Percentiles rank a stretch among this genome's conserved stretches.
phyloP scores from a whole-genome alignment of 2,329 filamentous ascomycete genomes.

The Phialophora tarda region DNA sequence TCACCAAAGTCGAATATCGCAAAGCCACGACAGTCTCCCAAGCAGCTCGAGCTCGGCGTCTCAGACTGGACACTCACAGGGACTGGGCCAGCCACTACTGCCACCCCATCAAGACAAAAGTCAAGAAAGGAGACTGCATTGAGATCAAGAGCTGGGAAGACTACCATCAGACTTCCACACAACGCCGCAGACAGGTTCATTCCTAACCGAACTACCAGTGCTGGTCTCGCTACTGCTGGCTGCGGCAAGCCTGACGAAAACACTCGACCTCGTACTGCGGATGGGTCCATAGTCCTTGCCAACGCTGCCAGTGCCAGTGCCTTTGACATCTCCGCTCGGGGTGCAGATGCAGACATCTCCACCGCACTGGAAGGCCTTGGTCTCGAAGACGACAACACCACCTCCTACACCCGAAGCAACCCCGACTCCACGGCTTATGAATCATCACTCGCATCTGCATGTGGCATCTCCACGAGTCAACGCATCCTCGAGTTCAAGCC shows the following conservation, averaged over 20 bases:
- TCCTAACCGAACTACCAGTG: conserved; percentile 88
- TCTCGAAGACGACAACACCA: conserved; percentile 71
- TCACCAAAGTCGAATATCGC: conserved; percentile 98
- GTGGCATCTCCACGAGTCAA: conserved; percentile 89
- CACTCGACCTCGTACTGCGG: conserved; percentile 75
- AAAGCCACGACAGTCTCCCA: conserved; percentile 73
- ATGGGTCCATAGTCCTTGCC: conserved; percentile 77
- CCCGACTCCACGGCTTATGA: conserved; percentile 91
- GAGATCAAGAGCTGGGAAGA: conserved; percentile 66
- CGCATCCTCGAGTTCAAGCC: conserved; percentile 99
- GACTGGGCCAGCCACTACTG: conserved; percentile 66
- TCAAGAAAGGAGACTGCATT: conserved; percentile 60
- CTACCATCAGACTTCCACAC: conserved; percentile 68
- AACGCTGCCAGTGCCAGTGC: conserved; percentile 63
- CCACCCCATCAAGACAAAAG: conserved; percentile 62
- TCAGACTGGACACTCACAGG: conserved; percentile 92
- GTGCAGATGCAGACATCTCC: conserved; percentile 73
- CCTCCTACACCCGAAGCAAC: conserved; percentile 75
- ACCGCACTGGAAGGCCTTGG: conserved; percentile 79
- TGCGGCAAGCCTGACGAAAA: conserved; percentile 84
- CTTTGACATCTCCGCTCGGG: conserved; percentile 66
- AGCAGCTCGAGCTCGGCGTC: conserved; percentile 85
- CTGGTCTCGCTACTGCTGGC: conserved; percentile 80
- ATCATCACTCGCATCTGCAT: conserved; percentile 86
- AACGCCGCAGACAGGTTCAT: conserved; percentile 93